phyloP scores from a whole-genome alignment of 2,329 filamentous ascomycete species.

The Davidsoniella eucalypti region DNA sequence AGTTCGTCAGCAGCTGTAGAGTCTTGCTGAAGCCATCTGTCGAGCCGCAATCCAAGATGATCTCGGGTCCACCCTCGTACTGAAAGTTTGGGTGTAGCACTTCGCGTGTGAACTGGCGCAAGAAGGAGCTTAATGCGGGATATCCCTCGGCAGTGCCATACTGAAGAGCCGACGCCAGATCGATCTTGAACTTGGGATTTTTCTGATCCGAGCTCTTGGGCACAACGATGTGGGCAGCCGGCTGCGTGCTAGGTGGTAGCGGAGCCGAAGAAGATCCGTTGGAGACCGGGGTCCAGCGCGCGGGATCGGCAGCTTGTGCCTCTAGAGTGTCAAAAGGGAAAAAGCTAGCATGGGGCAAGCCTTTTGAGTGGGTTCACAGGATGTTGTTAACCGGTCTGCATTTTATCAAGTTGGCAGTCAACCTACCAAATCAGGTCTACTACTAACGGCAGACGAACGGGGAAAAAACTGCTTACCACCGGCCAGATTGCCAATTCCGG shows the following conservation, averaged over 20 bases:
- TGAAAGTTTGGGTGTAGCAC: slow-evolving; percentile 68
- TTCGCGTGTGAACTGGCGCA: slow-evolving; percentile 61
- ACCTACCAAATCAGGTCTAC: too few relatives aligned
- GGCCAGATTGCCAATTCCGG: slow-evolving; percentile 44
- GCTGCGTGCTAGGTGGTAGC: slow-evolving; percentile 16
- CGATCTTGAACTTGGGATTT: slow-evolving; percentile 54
- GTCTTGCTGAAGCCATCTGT: slow-evolving; percentile 76
- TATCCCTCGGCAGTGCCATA: slow-evolving; percentile 76
- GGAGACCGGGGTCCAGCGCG: slow-evolving; percentile 49
- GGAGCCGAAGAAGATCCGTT: slow-evolving; percentile 12
- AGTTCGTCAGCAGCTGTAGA: slow-evolving; percentile 57
- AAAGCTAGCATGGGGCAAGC: slow-evolving; percentile 62
- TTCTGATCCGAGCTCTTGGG: slow-evolving; percentile 46
- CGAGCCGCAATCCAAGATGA: slow-evolving; percentile 63
- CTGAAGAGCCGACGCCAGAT: slow-evolving; percentile 67
- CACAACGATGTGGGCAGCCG: slow-evolving; percentile 44
- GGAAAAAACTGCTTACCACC: slow-evolving; percentile 32
- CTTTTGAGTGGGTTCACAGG: slow-evolving; percentile 24
- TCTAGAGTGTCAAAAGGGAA: slow-evolving; percentile 89
- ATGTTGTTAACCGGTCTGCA: background rate
- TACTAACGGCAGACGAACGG: background rate
- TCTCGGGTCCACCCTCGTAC: slow-evolving; percentile 59
- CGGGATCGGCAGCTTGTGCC: slow-evolving; percentile 56
- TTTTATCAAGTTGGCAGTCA: background rate
- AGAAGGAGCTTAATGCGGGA: slow-evolving; percentile 58